These are phyloP conservation scores for Myrmaecium sp. DNA, from an alignment of 2,329 filamentous ascomycete species.

Conservation along the genomic window DNA sequence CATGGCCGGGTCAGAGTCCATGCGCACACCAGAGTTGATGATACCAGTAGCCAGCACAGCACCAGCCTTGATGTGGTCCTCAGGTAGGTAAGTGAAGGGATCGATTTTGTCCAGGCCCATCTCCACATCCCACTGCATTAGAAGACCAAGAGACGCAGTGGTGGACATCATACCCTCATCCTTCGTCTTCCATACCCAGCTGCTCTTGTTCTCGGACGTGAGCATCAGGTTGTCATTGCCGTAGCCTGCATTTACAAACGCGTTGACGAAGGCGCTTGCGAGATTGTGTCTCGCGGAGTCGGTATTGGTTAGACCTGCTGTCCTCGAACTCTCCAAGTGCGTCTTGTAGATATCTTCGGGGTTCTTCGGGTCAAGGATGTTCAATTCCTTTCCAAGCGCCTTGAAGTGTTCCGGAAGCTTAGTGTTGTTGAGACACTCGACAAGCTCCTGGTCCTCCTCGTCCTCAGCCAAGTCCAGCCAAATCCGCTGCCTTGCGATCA, in stretches of 20 bases:
- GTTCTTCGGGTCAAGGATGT: slow-evolving; percentile 89
- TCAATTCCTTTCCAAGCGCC: slow-evolving; percentile 82
- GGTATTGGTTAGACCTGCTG: slow-evolving; percentile 81
- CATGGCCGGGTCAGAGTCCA: slow-evolving; percentile 79
- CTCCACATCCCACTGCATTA: slow-evolving; percentile 89
- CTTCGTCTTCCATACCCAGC: slow-evolving; percentile 99
- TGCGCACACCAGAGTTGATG: slow-evolving; percentile 78
- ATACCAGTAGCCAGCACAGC: slow-evolving; percentile 88
- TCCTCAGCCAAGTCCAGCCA: slow-evolving; percentile 51
- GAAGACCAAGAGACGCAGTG: slow-evolving; percentile 78
- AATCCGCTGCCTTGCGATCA: slow-evolving; percentile 83
- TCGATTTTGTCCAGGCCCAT: slow-evolving; percentile 86
- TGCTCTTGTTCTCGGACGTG: slow-evolving; percentile 62
- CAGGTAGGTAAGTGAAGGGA: slow-evolving; percentile 72
- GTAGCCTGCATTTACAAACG: slow-evolving; percentile 90
- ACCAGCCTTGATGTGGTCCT: slow-evolving; percentile 77
- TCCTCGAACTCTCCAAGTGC: slow-evolving; percentile 87
- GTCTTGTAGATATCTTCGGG: slow-evolving; percentile 99
- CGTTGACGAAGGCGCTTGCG: slow-evolving; percentile 90
- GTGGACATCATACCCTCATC: slow-evolving; percentile 96
- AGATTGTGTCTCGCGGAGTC: slow-evolving; percentile 94
- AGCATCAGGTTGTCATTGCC: slow-evolving; percentile 97
- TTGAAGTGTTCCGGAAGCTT: slow-evolving; percentile 88
- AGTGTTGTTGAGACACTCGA: slow-evolving; percentile 74
- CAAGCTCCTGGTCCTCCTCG: slow-evolving; percentile 56